Base-by-base conservation (phyloP, 1,284 basidiomycete genomes). In the Laetiporus sulphureus region DNA sequence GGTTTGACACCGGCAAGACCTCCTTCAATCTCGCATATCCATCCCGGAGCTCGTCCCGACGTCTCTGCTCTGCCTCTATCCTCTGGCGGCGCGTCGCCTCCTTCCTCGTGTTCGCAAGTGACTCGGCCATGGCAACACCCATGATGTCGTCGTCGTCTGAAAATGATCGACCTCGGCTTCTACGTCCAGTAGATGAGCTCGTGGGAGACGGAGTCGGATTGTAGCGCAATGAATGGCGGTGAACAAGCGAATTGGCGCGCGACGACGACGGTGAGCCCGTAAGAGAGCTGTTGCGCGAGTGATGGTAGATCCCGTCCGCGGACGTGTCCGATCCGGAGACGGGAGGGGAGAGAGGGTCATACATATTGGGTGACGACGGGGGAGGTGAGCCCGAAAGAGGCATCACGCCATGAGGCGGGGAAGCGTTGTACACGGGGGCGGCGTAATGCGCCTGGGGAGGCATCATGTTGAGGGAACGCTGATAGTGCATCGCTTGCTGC, bases 21-120 rank as follows among this genome's bases (percentile, higher is more conserved):
- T 89, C 87, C 65, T 90, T 91, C 57, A 93, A 69, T 56, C 84
- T 79, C 27, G 84, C 80, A 63, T 92, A 93, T 16, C 89, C 91
- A 55, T 91, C 87, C 48, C 89, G 73, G 44, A 92, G 72, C 64
- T 91, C 89, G 60, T 92, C 87, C 50, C 90, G 73, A 45, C 91
- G 73, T 40, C 87, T 71, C 67, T 93, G 86, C 60, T 86, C 83
- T n/a, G 85, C 85, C 66, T 88, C 84, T 47, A 88, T 90, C 46
- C 87, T 71, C 64, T 90, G 86, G 54, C 77, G 71, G 36, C 87
- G 71, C 11, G 87, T 89, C 21, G 84, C 85, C 65, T 90, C 87
- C 60, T 88, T 89, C 53, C 84, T 69, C n/a, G 77, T 77, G 59
- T 80, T 75, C 6, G 83, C 83, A 41, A 87, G 68, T 46, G 76